These are phyloP conservation scores for Collybiopsis confluens DNA, from an alignment of 768 basidiomycete species.

Conservation along the genomic window DNA sequence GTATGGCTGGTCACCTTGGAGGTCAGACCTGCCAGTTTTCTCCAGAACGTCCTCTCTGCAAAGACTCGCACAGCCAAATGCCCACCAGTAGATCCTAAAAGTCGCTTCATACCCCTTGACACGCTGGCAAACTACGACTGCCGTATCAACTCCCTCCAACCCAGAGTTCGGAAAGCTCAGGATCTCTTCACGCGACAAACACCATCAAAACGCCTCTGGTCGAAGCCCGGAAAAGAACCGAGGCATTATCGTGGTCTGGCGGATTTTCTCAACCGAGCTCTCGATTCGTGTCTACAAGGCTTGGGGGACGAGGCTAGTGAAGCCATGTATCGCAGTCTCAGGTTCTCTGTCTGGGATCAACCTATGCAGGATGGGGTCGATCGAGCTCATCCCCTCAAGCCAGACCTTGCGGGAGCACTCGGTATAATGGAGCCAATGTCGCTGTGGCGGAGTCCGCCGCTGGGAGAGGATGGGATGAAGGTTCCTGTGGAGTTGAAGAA, in stretches of 20 bases:
- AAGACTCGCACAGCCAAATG: slow-evolving; percentile 1
- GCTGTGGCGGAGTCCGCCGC: not conserved
- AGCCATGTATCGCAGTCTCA: not conserved
- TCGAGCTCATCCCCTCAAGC: not conserved
- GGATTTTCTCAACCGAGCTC: not conserved
- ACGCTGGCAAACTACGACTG: slow-evolving; percentile 4
- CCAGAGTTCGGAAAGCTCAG: not conserved
- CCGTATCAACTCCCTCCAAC: slow-evolving; percentile 3
- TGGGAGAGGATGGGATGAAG: not conserved
- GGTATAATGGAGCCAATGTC: not conserved
- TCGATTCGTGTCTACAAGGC: not conserved
- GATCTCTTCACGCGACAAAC: not conserved
- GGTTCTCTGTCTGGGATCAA: not conserved
- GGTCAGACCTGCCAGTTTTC: slow-evolving; percentile 1
- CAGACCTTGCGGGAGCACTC: not conserved
- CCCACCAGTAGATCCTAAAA: not conserved
- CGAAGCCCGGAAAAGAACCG: not conserved
- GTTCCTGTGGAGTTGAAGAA: slow-evolving; percentile 16
- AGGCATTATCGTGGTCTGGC: not conserved
- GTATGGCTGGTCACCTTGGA: not conserved
- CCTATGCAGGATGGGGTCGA: not conserved
- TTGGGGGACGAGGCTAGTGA: not conserved
- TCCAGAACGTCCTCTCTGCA: not conserved
- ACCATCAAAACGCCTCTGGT: not conserved
- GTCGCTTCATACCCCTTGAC: not conserved